A percentile compares a stretch with the other conserved stretches of the same genome.
These are phyloP conservation scores for Linderina pennispora DNA, from an alignment of 192 early-diverging fungal genomes.

Conservation along the genomic window DNA sequence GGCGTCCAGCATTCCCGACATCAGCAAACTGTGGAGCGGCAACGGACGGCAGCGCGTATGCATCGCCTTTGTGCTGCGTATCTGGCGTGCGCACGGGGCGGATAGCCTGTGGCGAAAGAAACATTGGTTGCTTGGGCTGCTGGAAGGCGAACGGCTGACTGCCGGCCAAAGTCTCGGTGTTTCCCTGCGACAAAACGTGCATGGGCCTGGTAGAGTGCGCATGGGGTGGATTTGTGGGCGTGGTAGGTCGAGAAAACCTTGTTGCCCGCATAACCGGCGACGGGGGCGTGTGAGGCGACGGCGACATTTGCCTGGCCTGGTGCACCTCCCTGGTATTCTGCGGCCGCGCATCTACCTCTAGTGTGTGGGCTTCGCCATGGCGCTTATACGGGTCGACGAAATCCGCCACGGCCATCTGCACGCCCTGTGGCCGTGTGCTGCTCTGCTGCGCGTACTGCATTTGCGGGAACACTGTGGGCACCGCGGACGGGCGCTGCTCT, in stretches of 20 bases:
- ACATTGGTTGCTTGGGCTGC: too few species aligned
- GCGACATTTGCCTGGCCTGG: too few species aligned
- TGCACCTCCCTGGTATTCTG: neutral
- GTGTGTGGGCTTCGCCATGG: too few species aligned
- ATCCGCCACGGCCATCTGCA: constrained; percentile 29
- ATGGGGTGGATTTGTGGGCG: constrained; percentile 13
- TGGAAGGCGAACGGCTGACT: too few species aligned
- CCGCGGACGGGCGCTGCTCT: neutral
- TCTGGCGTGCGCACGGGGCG: neutral
- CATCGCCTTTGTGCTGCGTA: neutral
- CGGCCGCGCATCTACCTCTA: too few species aligned
- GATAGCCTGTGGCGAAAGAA: neutral
- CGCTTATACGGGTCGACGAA: constrained; percentile 43
- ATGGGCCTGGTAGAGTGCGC: neutral
- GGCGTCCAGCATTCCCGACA: constrained; percentile 1
- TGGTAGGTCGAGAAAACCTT: constrained; percentile 38
- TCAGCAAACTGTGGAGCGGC: neutral
- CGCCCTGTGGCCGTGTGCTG: neutral
- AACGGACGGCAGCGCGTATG: neutral
- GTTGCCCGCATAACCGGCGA: constrained; percentile 44
- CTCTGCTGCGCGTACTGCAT: constrained; percentile 16
- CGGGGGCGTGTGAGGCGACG: constrained; percentile 7
- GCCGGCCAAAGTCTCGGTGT: neutral
- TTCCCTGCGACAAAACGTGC: neutral
- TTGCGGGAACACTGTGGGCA: constrained; percentile 1